Percentiles rank a stretch among this genome's conserved stretches.
Evolutionary conservation across 1,139 yeast species (phyloP).

Genomic region (Blastobotrys proliferans): DNA sequence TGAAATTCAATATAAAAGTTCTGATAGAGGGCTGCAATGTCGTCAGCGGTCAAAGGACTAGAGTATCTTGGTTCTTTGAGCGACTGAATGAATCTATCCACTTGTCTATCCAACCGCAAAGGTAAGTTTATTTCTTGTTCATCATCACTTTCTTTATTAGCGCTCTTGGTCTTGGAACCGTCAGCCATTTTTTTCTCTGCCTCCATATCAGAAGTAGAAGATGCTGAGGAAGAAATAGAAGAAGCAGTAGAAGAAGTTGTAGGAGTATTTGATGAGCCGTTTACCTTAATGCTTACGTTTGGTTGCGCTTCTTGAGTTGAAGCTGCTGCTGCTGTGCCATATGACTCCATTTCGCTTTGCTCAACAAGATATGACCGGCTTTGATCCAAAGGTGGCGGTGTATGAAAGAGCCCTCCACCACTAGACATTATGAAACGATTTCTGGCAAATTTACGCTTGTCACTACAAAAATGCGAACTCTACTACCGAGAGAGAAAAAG

Average conservation of each 20-base stretch:
- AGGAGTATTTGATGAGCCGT: too few species aligned
- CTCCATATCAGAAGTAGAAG: too few species aligned
- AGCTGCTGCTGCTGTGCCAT: slow-evolving; percentile 17
- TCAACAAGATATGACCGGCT: slow-evolving; percentile 22
- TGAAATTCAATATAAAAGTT: slow-evolving; percentile 44
- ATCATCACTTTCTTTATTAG: background rate
- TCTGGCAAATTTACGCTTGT: too few species aligned
- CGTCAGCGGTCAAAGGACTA: slow-evolving; percentile 49
- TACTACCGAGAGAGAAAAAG: too few species aligned
- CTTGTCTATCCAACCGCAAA: slow-evolving; percentile 22
- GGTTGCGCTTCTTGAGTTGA: too few species aligned
- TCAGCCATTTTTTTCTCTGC: slow-evolving; percentile 2
- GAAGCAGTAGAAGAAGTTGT: too few species aligned
- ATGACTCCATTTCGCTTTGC: slow-evolving; percentile 24
- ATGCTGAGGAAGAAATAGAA: too few species aligned
- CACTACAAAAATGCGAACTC: too few species aligned
- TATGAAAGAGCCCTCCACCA: slow-evolving; percentile 19
- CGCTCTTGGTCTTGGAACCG: slow-evolving; percentile 3
- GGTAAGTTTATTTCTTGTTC: slow-evolving; percentile 36
- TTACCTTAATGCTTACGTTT: too few species aligned
- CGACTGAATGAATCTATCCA: slow-evolving; percentile 45
- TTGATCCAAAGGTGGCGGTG: slow-evolving; percentile 26
- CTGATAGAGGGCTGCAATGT: slow-evolving; percentile 51
- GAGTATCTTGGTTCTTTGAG: slow-evolving; percentile 54
- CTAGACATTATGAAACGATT: background rate